Evolutionary conservation across 768 basidiomycete species (phyloP), one percentile per base, ranked within the genome.

Genomic region (Russula olivacea): DNA sequence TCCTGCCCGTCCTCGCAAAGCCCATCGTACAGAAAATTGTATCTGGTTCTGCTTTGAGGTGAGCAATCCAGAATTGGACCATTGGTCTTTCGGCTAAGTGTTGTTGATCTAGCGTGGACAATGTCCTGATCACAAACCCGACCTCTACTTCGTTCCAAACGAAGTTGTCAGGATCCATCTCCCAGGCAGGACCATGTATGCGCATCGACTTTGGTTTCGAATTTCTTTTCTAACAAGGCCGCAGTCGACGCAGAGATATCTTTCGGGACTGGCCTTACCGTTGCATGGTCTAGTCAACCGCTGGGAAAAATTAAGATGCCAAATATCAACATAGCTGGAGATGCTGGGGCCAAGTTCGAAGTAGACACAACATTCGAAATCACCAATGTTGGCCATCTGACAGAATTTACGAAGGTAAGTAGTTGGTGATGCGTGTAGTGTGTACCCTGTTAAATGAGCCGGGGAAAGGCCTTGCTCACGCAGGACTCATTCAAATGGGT

Each of bases 21-120:
- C 88, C 88, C 4, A 88, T 91, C 59, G 88, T 90, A 6, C 86
- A 89, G 71, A 83, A 81, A 64, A 79, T 90, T 60, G 85, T 90
- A 47, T 76, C 79, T 6, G 82, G 77, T 19, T 81, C 85, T 19
- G 71, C 76, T 9, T 71, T 89, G 54, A 80, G 82, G 86, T 84
- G 64, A 17, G 50, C 74, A 30, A 7, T 36, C 57, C 38, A 47
- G 23, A 21, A n/a, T 43, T 43, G 43, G 34, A 65, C 62, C 7
- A 55, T 28, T 43, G n/a, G 17, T 28, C n/a, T 28, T 34, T 7
- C 45, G 17, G 53, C 34, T 65, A 55, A 65, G 51, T 34, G 17
- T 3, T 47, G 14, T 21, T 21, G 50, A 7, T 48, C 5, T 65
- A 86, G 85, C 19, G 75, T 90, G 57, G 77, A 82, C 50, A 83